A percentile compares a stretch with the other conserved stretches of the same genome.
phyloP scores from a whole-genome alignment of 106 monocot genomes.

The Dendrobium catenatum region DNA sequence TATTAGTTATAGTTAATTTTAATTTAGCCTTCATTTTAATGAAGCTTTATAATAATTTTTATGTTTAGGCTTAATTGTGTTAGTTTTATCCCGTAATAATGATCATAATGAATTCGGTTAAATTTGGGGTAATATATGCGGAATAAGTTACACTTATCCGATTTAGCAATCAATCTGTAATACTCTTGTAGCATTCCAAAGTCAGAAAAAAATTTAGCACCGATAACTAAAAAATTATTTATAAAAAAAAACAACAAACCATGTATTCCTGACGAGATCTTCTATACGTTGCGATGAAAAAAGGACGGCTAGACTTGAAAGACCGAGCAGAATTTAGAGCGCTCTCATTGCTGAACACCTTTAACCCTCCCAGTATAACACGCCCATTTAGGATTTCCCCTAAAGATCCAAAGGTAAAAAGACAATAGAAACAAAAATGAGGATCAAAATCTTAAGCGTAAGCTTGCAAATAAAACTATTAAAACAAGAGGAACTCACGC shows the following conservation, averaged over 20 bases:
- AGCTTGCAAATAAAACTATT: not conserved
- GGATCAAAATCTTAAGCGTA: not conserved
- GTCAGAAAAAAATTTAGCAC: not conserved
- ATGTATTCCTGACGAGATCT: constrained; percentile 4
- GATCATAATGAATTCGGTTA: too few relatives aligned
- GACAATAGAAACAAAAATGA: not conserved
- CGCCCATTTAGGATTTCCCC: constrained; percentile 7
- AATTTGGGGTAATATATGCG: too few relatives aligned
- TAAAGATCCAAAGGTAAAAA: not conserved
- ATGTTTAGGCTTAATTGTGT: too few relatives aligned
- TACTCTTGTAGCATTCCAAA: too few relatives aligned
- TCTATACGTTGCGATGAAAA: constrained; percentile 9
- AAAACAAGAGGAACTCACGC: not conserved
- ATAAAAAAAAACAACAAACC: not conserved
- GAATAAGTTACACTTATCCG: too few relatives aligned
- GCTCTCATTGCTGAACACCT: constrained; percentile 1
- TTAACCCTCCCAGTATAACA: constrained; percentile 2
- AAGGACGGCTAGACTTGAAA: constrained; percentile 8
- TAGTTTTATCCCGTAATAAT: too few relatives aligned
- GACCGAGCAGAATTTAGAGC: constrained; percentile 3
- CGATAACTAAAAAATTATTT: not conserved
- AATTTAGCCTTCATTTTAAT: too few relatives aligned
- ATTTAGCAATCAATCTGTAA: too few relatives aligned
- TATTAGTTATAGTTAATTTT: too few relatives aligned
- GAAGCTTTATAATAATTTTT: too few relatives aligned